phyloP scores from a whole-genome alignment of 2,329 filamentous ascomycete genomes.

The Calycina herbarum region DNA sequence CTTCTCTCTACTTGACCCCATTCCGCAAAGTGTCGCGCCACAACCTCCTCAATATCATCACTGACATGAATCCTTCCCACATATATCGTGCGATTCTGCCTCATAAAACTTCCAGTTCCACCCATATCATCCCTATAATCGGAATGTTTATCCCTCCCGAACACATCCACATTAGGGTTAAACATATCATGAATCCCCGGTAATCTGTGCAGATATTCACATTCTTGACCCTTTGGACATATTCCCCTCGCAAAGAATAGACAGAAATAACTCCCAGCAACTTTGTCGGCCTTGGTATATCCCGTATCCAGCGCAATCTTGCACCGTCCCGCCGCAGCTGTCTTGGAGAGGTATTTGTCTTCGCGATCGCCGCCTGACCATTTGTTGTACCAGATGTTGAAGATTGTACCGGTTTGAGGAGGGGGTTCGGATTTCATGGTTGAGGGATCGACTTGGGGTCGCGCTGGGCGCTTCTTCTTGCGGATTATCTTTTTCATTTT shows the following conservation, averaged over 20 bases:
- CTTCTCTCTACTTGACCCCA: slow-evolving; percentile 89
- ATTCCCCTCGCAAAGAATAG: slow-evolving; percentile 83
- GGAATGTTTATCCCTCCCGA: slow-evolving; percentile 86
- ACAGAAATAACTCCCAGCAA: slow-evolving; percentile 86
- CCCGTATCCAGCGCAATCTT: slow-evolving; percentile 79
- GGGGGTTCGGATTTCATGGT: slow-evolving; percentile 81
- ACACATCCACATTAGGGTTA: slow-evolving; percentile 92
- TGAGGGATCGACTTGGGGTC: slow-evolving; percentile 85
- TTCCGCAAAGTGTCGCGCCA: slow-evolving; percentile 91
- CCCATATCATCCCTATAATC: slow-evolving; percentile 98
- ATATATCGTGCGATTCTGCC: slow-evolving; percentile 92
- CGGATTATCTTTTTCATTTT: slow-evolving; percentile 91
- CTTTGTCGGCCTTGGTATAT: slow-evolving; percentile 75
- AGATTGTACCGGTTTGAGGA: slow-evolving; percentile 90
- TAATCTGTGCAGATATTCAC: slow-evolving; percentile 88
- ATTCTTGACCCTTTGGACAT: slow-evolving; percentile 86
- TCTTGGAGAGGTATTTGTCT: slow-evolving; percentile 83
- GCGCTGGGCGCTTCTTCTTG: slow-evolving; percentile 85
- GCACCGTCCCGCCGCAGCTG: slow-evolving; percentile 80
- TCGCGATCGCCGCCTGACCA: slow-evolving; percentile 95
- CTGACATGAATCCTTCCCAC: slow-evolving; percentile 91
- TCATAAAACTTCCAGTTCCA: slow-evolving; percentile 89
- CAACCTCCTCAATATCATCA: slow-evolving; percentile 95
- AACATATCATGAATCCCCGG: slow-evolving; percentile 87
- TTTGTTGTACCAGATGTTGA: slow-evolving; percentile 99